Evolutionary conservation across 2,329 filamentous ascomycete genomes (phyloP), one percentile per base, ranked within the genome.

Genomic region (Ceratocystis ficicola): DNA sequence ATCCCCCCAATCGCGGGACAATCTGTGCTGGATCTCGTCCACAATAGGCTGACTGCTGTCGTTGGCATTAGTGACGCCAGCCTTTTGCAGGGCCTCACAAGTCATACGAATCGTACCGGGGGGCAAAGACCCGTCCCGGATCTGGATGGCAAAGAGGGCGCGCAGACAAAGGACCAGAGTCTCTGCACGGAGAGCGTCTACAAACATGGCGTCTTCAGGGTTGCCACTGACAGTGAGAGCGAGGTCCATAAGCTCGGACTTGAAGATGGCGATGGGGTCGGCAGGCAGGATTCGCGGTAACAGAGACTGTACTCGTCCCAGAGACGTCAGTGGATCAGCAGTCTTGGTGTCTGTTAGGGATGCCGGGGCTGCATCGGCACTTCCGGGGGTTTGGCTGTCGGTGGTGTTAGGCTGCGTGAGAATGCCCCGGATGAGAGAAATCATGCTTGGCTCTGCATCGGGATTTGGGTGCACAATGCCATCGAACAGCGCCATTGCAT

Each of bases 241-340:
- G 20, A 66, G 30, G 28, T 25, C 28, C 41, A 63, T 50, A 22
- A 66, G 65, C 36, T 63, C 60, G 15, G 59, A 66, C 36, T 17
- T 50, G 59, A 60, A 62, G 28, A 66, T 32, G 30, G 15, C 22
- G 8, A 48, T 55, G 25, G 65, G 65, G 44, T 62, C 25, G 2
- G 28, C 36, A 3, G 62, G 44, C 3, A 67, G 28, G 12, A 67
- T 44, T 20, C 44, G 41, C 5, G 64, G 55, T 32, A 65, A 10
- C 15, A 65, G 44, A 10, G 64, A 61, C 41, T 50, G 64, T n/a
- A 65, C 64, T 60, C 64, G 15, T 17, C 55, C 30, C 3, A 65
- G 57, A 20, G 55, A 41, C 17, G 50, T 44, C 25, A 65, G 64
- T 10, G 36, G 10, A 20, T 65, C 52, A 2, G 55, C 41, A 12